A percentile compares a stretch with the other conserved stretches of the same genome.
Conservation (phyloP, 2,329 filamentous ascomycete genomes). For the Didymella pinodella region DNA sequence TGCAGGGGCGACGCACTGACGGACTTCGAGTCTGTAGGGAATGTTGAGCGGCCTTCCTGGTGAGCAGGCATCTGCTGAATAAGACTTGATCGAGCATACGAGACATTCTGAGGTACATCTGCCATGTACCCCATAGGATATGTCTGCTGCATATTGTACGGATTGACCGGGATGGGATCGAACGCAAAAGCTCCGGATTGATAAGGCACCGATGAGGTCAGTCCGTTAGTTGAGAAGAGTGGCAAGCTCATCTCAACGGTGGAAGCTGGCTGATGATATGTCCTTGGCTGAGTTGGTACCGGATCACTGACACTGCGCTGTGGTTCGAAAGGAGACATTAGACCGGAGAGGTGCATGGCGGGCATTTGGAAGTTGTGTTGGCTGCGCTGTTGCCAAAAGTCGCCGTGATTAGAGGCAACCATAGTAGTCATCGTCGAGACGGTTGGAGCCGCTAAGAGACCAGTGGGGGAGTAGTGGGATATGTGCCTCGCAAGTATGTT, state of each 20-base stretch:
- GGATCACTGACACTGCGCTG: conserved; percentile 37
- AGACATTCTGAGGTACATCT: conserved; percentile 36
- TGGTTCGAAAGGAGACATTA: conserved; percentile 43
- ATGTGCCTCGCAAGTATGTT: conserved; percentile 24
- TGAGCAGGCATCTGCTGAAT: conserved; percentile 38
- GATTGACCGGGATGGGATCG: conserved; percentile 43
- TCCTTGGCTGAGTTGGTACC: conserved; percentile 34
- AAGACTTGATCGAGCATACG: conserved; percentile 35
- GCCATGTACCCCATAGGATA: conserved; percentile 41
- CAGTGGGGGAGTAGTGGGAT: conserved; percentile 30
- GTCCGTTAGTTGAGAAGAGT: conserved; percentile 40
- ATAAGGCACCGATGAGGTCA: conserved; percentile 46
- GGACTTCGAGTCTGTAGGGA: conserved; percentile 50
- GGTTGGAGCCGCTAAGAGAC: conserved; percentile 25
- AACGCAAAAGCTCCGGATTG: conserved; percentile 49
- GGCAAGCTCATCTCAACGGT: conserved; percentile 49
- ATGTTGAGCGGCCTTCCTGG: conserved; percentile 41
- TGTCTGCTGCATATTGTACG: conserved; percentile 49
- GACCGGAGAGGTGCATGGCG: conserved; percentile 41
- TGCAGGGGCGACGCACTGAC: conserved; percentile 55
- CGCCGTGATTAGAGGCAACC: conserved; percentile 47
- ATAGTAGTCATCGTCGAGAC: conserved; percentile 47
- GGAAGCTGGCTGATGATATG: conserved; percentile 42
- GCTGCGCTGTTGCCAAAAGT: conserved; percentile 47
- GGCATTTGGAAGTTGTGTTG: conserved; percentile 42